phyloP scores from a whole-genome alignment of 345 rosid genomes.

The Litchi chinensis region DNA sequence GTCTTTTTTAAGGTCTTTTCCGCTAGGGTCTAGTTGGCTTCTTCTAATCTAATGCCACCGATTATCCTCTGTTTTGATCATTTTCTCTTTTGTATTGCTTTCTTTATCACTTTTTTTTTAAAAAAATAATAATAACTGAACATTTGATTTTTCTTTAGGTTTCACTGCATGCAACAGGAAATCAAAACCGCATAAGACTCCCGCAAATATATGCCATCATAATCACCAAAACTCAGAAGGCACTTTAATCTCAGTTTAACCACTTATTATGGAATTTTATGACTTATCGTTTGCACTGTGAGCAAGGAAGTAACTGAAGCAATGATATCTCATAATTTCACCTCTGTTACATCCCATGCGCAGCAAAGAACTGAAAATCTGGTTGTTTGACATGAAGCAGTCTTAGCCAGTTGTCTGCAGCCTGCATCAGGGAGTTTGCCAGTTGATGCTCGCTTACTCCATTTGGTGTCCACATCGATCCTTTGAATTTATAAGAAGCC shows the following conservation, averaged over 20 bases:
- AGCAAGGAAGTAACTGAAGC: constrained; percentile 4
- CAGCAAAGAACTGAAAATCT: constrained; percentile 46
- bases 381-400: constrained; percentile 35
- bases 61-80: not conserved
- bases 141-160: not conserved
- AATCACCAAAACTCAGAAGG: not conserved
- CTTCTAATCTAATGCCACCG: constrained; percentile 18
- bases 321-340: constrained; percentile 24
- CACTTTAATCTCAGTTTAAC: constrained; percentile 16
- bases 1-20: not conserved
- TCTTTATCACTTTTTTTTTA: not conserved
- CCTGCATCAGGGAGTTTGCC: constrained; percentile 34
- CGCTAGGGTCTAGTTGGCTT: not conserved
- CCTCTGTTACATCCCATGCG: constrained; percentile 38
- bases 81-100: not conserved
- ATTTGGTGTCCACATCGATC: constrained; percentile 34
- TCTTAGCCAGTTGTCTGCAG: constrained; percentile 35
- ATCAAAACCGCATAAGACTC: constrained; percentile 12
- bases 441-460: constrained; percentile 18
- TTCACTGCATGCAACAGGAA: constrained; percentile 2
- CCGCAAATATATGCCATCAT: not conserved
- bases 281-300: constrained; percentile 5
- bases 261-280: not conserved
- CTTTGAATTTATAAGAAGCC: constrained; percentile 36
- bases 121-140: too few relatives aligned